These are phyloP conservation scores for Xylaria sp. DNA, from an alignment of 2,329 filamentous ascomycete species.

Conservation along the genomic window DNA sequence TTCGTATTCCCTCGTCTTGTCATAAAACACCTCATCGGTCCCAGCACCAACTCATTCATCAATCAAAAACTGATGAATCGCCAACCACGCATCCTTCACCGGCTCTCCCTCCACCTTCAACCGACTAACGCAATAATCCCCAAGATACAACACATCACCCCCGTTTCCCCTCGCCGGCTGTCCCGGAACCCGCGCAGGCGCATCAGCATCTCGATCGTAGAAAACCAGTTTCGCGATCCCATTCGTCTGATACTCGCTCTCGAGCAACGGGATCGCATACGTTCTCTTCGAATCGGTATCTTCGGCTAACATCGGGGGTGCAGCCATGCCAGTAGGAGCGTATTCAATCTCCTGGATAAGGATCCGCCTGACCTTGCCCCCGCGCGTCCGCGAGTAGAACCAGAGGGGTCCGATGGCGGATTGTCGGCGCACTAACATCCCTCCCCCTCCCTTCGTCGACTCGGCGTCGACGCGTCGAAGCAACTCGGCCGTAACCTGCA, in stretches of 20 bases:
- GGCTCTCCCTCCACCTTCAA: slow-evolving; percentile 35
- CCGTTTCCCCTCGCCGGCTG: background rate
- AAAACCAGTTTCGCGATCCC: slow-evolving; percentile 6
- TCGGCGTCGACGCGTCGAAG: slow-evolving; percentile 42
- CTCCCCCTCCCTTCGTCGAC: background rate
- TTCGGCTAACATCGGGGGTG: no score
- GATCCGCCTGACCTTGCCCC: slow-evolving; percentile 32
- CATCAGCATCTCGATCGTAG: background rate
- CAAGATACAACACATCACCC: slow-evolving; percentile 12
- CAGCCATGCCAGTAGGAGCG: background rate
- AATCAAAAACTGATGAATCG: slow-evolving; percentile 23
- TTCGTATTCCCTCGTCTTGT: background rate
- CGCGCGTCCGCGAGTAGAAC: slow-evolving; percentile 39
- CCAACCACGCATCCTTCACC: slow-evolving; percentile 27
- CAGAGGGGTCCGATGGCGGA: slow-evolving; percentile 63
- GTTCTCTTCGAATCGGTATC: background rate
- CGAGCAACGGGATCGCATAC: slow-evolving; percentile 9
- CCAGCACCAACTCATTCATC: slow-evolving; percentile 5
- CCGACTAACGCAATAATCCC: slow-evolving; percentile 23
- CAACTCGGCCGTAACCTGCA: slow-evolving; percentile 40
- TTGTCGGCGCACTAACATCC: slow-evolving; percentile 47
- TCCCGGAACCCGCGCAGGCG: background rate
- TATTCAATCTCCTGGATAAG: slow-evolving; percentile 11
- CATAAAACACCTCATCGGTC: background rate
- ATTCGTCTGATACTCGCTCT: background rate